Evolutionary conservation across 1,284 basidiomycete species (phyloP), one percentile per base, ranked within the genome.

Genomic region (Vanrija humicola): DNA sequence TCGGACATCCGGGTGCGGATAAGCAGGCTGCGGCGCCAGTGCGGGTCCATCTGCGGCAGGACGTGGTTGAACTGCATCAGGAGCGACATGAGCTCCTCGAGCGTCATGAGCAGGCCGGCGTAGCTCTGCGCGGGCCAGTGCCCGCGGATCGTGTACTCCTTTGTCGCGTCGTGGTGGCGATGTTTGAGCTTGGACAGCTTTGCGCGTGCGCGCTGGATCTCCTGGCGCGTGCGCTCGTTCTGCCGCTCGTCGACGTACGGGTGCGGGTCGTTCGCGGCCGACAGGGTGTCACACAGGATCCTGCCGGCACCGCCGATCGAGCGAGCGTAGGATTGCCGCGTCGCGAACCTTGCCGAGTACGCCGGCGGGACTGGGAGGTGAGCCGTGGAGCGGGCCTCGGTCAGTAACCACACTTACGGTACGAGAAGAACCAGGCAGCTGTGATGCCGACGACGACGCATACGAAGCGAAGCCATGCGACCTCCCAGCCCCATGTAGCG

Each of bases 11-110:
- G 80, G 0, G 89, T 89, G 19, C 89, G 78, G 18, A 82, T 81
- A 16, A 93, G 79, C 58, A 92, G 84, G 0, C 89, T 90, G 26
- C 81, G 82, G 18, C 83, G 82, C 89, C 87, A 93, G 15, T 62
- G 73, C 16, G 71, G 58, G 9, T 75, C 61, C 58, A 78, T 49
- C 65, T 74, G 63, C 48, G 64, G 47, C 46, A 78, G 55, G 48
- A 77, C 69, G 68, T 77, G 75, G 50, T 75, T 69, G 38, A 77
- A 58, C 54, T 76, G 74, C 3, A 70, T 64, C 3, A 77, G 56
- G 3, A 77, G 66, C 3, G 70, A 69, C 19, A 76, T 61, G 4
- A 67, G 55, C 51, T 77, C 75, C 53, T 71, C 64, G 10, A 73
- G 64, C 7, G 70, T 67, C 40, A 65, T 64, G 6, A 71, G 64